Conservation (phyloP, 371 early-diverging fungal species). For the Sanchytrium tribonematis region DNA sequence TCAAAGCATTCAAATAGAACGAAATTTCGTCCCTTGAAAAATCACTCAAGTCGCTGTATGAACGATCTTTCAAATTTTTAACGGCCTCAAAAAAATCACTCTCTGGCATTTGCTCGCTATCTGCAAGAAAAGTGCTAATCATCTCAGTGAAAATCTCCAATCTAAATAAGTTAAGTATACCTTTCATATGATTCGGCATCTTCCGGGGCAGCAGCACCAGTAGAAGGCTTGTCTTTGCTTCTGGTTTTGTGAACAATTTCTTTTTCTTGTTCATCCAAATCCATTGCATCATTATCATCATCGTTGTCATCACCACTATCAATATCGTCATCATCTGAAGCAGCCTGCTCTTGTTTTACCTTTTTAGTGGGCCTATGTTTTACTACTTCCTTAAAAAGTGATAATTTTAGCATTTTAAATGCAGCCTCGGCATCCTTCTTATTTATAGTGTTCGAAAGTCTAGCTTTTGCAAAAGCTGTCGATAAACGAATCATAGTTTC, state of each 20-base stretch:
- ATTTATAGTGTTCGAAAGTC: conserved; percentile 52
- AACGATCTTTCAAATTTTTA: background rate
- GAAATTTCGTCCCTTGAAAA: background rate
- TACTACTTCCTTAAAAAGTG: conserved; percentile 64
- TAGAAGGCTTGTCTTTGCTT: background rate
- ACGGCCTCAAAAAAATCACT: background rate
- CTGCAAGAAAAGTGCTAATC: background rate
- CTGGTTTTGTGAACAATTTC: background rate
- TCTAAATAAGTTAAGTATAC: background rate
- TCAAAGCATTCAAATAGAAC: background rate
- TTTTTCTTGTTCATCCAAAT: background rate
- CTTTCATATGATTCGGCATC: background rate
- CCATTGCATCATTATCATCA: conserved; percentile 12
- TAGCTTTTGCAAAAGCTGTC: conserved; percentile 91
- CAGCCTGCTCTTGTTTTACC: conserved; percentile 17
- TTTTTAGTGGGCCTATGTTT: conserved; percentile 15
- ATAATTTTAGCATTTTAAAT: conserved; percentile 49
- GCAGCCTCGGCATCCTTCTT: conserved; percentile 60
- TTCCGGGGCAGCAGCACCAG: too few species aligned
- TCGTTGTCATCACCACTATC: conserved; percentile 9
- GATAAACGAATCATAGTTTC: conserved; percentile 95
- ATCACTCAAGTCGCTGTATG: background rate
- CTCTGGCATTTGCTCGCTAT: background rate
- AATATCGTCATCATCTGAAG: conserved; percentile 2
- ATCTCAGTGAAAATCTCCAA: background rate